These are phyloP conservation scores for Acacia confusa DNA, from an alignment of 306 rosid species.

Conservation along the genomic window DNA sequence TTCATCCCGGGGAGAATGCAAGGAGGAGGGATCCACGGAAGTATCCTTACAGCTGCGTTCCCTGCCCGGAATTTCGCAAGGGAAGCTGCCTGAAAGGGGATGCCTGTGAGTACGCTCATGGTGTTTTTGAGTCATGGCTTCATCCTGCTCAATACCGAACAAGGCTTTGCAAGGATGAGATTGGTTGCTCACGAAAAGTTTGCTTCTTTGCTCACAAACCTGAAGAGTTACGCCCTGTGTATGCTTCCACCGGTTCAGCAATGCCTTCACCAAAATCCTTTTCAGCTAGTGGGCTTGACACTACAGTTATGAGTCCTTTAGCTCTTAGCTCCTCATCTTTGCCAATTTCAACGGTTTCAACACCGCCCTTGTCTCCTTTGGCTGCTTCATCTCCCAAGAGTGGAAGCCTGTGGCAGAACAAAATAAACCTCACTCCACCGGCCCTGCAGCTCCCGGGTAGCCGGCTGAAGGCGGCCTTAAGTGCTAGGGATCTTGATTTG, in stretches of 20 bases:
- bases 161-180: conserved; percentile 97
- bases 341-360: conserved; percentile 72
- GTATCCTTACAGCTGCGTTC: conserved; percentile 97
- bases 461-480: conserved; percentile 71
- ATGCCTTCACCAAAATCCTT: conserved; percentile 93
- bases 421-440: conserved; percentile 77
- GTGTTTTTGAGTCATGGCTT: conserved; percentile 99
- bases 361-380: conserved; percentile 94
- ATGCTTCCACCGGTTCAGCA: conserved; percentile 94
- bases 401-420: conserved; percentile 93
- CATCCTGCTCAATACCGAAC: conserved; percentile 98
- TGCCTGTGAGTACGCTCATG: conserved; percentile 94
- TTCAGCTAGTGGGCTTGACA: conserved; percentile 52
- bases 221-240: conserved; percentile 89
- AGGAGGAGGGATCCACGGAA: conserved; percentile 97
- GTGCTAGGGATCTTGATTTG: conserved; percentile 82
- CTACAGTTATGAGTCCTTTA: conserved; percentile 75
- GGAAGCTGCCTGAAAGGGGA: conserved; percentile 89
- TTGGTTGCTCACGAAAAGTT: conserved; percentile 82
- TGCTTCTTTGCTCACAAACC: conserved; percentile 97
- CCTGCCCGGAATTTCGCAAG: conserved; percentile 96
- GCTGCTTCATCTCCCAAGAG: conserved; percentile 83
- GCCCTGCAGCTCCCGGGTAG: conserved; percentile 89
- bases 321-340: conserved; percentile 74
- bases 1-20: conserved; percentile 98